Evolutionary conservation across 2,329 filamentous ascomycete genomes (phyloP).

Genomic region (Aspergillus viridinutans): DNA sequence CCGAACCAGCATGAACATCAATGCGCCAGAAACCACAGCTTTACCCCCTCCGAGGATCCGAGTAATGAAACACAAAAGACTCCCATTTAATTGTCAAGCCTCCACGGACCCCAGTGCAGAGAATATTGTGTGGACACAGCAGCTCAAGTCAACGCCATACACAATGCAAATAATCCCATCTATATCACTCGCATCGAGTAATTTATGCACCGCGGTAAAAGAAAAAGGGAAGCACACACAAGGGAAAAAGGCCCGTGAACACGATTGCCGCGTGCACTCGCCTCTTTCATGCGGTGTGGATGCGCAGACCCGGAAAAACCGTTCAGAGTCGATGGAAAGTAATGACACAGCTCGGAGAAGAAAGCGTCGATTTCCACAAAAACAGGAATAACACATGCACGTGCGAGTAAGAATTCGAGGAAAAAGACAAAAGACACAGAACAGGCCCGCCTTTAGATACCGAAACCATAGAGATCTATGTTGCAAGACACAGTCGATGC

Average conservation of each 20-base stretch:
- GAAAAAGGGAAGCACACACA: constrained; percentile 3
- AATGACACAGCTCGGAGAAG: constrained; percentile 23
- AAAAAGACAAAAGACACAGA: constrained; percentile 14
- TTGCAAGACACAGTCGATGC: constrained; percentile 38
- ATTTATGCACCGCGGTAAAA: constrained; percentile 13
- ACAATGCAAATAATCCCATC: constrained; percentile 38
- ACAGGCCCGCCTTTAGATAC: constrained; percentile 38
- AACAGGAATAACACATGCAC: constrained; percentile 17
- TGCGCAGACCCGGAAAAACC: constrained; percentile 6
- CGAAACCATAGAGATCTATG: constrained; percentile 40
- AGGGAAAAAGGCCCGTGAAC: constrained; percentile 1
- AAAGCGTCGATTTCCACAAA: constrained; percentile 18
- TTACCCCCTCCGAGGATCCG: constrained; percentile 35
- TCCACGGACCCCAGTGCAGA: constrained; percentile 31
- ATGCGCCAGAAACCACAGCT: constrained; percentile 32
- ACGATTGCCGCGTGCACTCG: neutral
- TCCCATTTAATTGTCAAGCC: constrained; percentile 25
- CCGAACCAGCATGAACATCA: constrained; percentile 22
- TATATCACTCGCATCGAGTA: constrained; percentile 24
- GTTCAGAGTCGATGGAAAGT: constrained; percentile 10
- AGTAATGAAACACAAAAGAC: constrained; percentile 27
- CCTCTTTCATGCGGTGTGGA: constrained; percentile 9
- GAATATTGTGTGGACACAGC: constrained; percentile 29
- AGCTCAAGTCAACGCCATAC: constrained; percentile 41
- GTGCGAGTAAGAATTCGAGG: constrained; percentile 12